A percentile compares a stretch with the other conserved stretches of the same genome.
These are phyloP conservation scores for Trichoderma erinaceum DNA, from an alignment of 495 filamentous ascomycete genomes.

Conservation along the genomic window DNA sequence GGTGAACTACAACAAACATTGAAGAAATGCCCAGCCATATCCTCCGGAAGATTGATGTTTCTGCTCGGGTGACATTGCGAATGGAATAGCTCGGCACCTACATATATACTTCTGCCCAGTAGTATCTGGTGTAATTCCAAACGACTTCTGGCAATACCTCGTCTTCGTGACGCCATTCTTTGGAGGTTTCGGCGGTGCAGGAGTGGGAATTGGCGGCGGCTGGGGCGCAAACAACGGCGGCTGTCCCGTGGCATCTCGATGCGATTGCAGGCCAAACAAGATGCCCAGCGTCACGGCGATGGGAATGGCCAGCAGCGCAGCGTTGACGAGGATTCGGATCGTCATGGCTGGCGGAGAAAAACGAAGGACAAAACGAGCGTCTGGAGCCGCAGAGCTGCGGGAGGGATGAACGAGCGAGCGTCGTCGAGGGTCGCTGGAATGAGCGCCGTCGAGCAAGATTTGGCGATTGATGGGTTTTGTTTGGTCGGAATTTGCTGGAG, in stretches of 20 bases:
- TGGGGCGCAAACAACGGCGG: constrained; percentile 27
- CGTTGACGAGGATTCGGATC: constrained; percentile 34
- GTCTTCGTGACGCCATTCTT: constrained; percentile 11
- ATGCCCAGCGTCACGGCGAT: constrained; percentile 35
- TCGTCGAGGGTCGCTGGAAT: neutral
- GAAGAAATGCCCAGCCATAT: too few species aligned
- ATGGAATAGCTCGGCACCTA: constrained; percentile 1
- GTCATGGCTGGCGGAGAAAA: constrained; percentile 11
- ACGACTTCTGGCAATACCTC: constrained; percentile 11
- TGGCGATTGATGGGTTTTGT: neutral
- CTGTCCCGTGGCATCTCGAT: constrained; percentile 28
- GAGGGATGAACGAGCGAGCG: neutral
- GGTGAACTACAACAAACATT: too few species aligned
- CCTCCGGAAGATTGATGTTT: too few species aligned
- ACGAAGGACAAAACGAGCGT: constrained; percentile 15
- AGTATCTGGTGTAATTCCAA: constrained; percentile 3
- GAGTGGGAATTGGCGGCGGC: constrained; percentile 11
- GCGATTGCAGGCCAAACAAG: constrained; percentile 35
- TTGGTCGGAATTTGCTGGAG: neutral
- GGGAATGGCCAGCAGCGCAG: constrained; percentile 33
- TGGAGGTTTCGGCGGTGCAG: neutral
- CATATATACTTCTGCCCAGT: constrained; percentile 10
- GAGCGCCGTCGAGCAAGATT: constrained; percentile 1
- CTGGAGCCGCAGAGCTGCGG: neutral
- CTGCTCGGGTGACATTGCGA: neutral